Conservation (phyloP, 768 basidiomycete genomes). For the Hydnomerulius pinastri region DNA sequence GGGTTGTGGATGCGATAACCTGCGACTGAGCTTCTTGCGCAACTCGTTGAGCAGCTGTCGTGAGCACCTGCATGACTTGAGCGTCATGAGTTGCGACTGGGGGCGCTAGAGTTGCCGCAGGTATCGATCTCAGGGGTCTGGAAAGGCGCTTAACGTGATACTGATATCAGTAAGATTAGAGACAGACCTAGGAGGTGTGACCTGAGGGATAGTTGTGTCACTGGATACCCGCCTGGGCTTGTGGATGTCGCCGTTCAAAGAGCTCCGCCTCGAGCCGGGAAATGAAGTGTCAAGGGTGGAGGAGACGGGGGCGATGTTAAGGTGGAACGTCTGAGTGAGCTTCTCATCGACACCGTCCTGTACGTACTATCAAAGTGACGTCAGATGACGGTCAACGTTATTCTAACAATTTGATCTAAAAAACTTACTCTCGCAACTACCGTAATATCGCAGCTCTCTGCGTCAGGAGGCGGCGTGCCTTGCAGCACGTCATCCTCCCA, state of each 20-base stretch:
- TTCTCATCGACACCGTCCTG: conserved; percentile 76
- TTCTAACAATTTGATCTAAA: too few species aligned
- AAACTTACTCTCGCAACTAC: conserved; percentile 70
- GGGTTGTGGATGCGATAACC: conserved; percentile 52
- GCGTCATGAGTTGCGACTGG: conserved; percentile 53
- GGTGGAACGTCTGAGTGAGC: conserved; percentile 64
- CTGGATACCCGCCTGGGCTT: conserved; percentile 42
- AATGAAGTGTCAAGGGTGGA: conserved; percentile 48
- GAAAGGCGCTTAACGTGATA: conserved; percentile 8
- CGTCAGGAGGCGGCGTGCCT: conserved; percentile 77
- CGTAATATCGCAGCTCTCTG: conserved; percentile 73
- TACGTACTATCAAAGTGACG: conserved; percentile 41
- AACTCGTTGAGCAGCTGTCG: conserved; percentile 75
- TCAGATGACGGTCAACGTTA: too few species aligned
- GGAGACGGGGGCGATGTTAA: conserved; percentile 73
- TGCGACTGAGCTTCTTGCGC: conserved; percentile 74
- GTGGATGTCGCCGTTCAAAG: conserved; percentile 45
- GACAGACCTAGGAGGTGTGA: conserved; percentile 31
- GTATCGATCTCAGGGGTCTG: conserved; percentile 35
- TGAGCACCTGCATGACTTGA: conserved; percentile 76
- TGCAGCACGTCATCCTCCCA: conserved; percentile 86
- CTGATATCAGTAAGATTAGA: background rate
- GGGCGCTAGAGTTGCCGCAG: conserved; percentile 31
- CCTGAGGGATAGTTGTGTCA: conserved; percentile 40
- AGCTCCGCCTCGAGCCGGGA: conserved; percentile 47